A percentile compares a stretch with the other conserved stretches of the same genome.
These are phyloP conservation scores for Volvox reticuliferus DNA, from an alignment of 139 green algal genomes.

Conservation along the genomic window DNA sequence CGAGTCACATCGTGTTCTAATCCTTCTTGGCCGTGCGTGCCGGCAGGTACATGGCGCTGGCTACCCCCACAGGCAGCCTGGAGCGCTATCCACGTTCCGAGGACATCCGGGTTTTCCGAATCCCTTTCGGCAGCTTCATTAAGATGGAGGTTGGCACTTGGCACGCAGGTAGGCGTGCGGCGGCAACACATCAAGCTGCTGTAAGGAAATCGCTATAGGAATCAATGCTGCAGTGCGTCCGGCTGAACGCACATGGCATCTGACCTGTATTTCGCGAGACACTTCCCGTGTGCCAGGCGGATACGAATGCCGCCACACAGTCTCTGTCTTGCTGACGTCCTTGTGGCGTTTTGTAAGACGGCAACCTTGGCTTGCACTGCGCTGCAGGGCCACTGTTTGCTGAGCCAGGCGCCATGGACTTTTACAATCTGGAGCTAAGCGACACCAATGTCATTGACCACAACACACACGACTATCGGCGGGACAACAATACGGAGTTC, in stretches of 20 bases:
- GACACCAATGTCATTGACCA: slow-evolving; percentile 96
- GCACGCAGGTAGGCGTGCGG: slow-evolving; percentile 51
- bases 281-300: too few relatives aligned
- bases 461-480: slow-evolving; percentile 87
- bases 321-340: too few relatives aligned
- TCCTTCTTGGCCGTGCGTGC: too few relatives aligned
- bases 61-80: slow-evolving; percentile 65
- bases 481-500: not conserved
- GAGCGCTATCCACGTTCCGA: slow-evolving; percentile 54
- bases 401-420: slow-evolving; percentile 85
- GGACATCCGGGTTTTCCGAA: slow-evolving; percentile 67
- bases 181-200: too few relatives aligned
- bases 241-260: too few relatives aligned
- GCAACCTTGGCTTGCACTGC: too few relatives aligned
- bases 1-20: too few relatives aligned
- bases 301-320: too few relatives aligned
- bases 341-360: too few relatives aligned
- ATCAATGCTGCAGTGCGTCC: too few relatives aligned
- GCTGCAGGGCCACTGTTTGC: slow-evolving; percentile 64
- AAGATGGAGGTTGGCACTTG: slow-evolving; percentile 78
- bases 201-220: too few relatives aligned
- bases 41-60: slow-evolving; percentile 91
- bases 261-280: too few relatives aligned
- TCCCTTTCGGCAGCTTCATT: slow-evolving; percentile 78
- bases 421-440: slow-evolving; percentile 95